A percentile compares a stretch with the other conserved stretches of the same genome.
Evolutionary conservation across 23 red algal genomes (phyloP).

Genomic region (Gracilaria domingensis): DNA sequence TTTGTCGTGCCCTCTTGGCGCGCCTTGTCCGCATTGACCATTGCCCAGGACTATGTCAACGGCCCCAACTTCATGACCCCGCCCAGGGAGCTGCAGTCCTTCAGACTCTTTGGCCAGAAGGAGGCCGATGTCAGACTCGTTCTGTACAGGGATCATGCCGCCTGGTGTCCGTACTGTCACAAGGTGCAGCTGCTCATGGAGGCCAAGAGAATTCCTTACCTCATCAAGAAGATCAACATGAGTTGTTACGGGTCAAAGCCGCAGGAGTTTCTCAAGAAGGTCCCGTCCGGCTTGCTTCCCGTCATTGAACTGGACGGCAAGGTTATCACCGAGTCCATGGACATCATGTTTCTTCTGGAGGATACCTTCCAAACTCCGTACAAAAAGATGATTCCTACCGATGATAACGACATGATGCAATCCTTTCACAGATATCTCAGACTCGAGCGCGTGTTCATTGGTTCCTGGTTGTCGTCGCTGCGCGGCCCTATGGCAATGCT

Average conservation of each 20-base stretch:
- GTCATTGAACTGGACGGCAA: slow-evolving; percentile 81
- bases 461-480: slow-evolving; percentile 72
- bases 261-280: slow-evolving; percentile 75
- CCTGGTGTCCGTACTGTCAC: slow-evolving; percentile 96
- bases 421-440: slow-evolving; percentile 68
- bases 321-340: slow-evolving; percentile 86
- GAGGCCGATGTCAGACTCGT: slow-evolving; percentile 76
- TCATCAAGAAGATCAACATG: slow-evolving; percentile 87
- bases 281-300: slow-evolving; percentile 86
- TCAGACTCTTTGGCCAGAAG: slow-evolving; percentile 75
- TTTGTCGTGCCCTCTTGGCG: slow-evolving; percentile 33
- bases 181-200: slow-evolving; percentile 89
- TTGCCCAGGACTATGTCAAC: slow-evolving; percentile 54
- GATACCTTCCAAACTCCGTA: slow-evolving; percentile 65
- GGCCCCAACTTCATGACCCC: slow-evolving; percentile 64
- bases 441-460: slow-evolving; percentile 80
- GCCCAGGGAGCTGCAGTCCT: slow-evolving; percentile 50
- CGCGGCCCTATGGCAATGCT: slow-evolving; percentile 47
- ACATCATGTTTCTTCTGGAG: slow-evolving; percentile 93
- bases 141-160: slow-evolving; percentile 89
- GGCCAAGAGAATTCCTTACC: slow-evolving; percentile 79
- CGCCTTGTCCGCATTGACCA: background rate
- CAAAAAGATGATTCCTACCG: slow-evolving; percentile 50
- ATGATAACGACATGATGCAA: slow-evolving; percentile 79
- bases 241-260: slow-evolving; percentile 93